These are phyloP conservation scores for Neofusicoccum ribis DNA, from an alignment of 2,329 filamentous ascomycete genomes.

Conservation along the genomic window DNA sequence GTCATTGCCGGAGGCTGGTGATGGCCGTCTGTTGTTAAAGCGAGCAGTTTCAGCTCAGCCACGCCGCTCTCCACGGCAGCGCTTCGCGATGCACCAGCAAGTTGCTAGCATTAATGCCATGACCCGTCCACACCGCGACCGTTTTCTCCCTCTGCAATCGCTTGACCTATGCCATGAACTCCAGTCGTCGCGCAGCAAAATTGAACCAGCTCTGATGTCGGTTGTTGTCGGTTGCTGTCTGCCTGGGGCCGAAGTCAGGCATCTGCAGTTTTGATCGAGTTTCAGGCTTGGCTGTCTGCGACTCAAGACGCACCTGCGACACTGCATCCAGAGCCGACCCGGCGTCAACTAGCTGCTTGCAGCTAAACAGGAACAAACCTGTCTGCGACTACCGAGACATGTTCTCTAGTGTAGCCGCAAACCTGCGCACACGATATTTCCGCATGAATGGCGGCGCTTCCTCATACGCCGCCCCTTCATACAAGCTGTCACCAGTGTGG, in stretches of 20 bases:
- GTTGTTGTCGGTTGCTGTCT: neutral
- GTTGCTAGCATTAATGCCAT: neutral
- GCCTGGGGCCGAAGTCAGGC: neutral
- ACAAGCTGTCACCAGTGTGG: neutral
- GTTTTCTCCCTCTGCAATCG: neutral
- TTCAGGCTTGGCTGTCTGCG: conserved; percentile 2
- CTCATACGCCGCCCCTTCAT: neutral
- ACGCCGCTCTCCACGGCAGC: too few relatives aligned
- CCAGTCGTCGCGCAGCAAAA: too few relatives aligned
- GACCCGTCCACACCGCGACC: neutral
- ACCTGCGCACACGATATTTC: neutral
- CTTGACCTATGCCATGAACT: neutral
- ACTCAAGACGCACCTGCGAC: neutral
- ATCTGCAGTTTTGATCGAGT: neutral
- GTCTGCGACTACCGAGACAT: neutral
- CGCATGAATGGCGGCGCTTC: neutral
- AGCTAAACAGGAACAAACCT: conserved; percentile 2
- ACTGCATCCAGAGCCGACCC: neutral
- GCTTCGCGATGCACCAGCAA: neutral
- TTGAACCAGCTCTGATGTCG: neutral
- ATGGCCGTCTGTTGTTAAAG: neutral
- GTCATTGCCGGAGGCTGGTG: neutral
- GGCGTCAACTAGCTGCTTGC: neutral
- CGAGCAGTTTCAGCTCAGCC: neutral
- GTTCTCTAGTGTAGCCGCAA: neutral